A percentile compares a stretch with the other conserved stretches of the same genome.
These are phyloP conservation scores for Hypoxylon rickii DNA, from an alignment of 495 filamentous ascomycete genomes.

Conservation along the genomic window DNA sequence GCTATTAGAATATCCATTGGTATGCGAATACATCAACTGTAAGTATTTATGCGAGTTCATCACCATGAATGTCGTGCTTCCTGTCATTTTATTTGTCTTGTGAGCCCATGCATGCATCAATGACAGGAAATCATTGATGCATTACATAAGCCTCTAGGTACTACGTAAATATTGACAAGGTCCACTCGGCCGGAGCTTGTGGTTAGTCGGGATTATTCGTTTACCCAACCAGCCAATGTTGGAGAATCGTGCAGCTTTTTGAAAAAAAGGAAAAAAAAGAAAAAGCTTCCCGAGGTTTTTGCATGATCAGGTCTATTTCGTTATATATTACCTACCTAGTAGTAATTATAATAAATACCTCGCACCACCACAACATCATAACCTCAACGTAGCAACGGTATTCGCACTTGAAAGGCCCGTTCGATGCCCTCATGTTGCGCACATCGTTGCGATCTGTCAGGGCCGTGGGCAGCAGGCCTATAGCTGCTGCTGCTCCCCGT, in stretches of 20 bases:
- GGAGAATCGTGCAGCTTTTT: constrained; percentile 17
- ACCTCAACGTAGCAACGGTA: constrained; percentile 31
- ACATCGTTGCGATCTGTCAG: constrained; percentile 64
- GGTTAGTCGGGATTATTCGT: constrained; percentile 24
- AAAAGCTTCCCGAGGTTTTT: constrained; percentile 47
- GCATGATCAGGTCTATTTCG: constrained; percentile 31
- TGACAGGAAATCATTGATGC: too few relatives aligned
- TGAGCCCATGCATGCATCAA: too few relatives aligned
- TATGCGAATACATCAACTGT: too few relatives aligned
- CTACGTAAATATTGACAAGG: not conserved
- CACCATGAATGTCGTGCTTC: too few relatives aligned
- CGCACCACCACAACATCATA: constrained; percentile 32
- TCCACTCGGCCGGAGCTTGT: constrained; percentile 20
- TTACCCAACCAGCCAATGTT: constrained; percentile 22
- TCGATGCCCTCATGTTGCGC: constrained; percentile 70
- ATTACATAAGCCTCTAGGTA: not conserved
- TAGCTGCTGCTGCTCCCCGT: constrained; percentile 49
- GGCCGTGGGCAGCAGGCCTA: constrained; percentile 55
- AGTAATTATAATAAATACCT: constrained; percentile 19
- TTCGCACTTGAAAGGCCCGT: constrained; percentile 47
- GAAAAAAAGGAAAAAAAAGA: too few relatives aligned
- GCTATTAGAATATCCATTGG: too few relatives aligned
- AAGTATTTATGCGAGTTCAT: too few relatives aligned
- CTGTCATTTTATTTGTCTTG: too few relatives aligned
- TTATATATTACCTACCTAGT: constrained; percentile 24